These are phyloP conservation scores for Calocera viscosa DNA, from an alignment of 768 basidiomycete genomes.

Conservation along the genomic window DNA sequence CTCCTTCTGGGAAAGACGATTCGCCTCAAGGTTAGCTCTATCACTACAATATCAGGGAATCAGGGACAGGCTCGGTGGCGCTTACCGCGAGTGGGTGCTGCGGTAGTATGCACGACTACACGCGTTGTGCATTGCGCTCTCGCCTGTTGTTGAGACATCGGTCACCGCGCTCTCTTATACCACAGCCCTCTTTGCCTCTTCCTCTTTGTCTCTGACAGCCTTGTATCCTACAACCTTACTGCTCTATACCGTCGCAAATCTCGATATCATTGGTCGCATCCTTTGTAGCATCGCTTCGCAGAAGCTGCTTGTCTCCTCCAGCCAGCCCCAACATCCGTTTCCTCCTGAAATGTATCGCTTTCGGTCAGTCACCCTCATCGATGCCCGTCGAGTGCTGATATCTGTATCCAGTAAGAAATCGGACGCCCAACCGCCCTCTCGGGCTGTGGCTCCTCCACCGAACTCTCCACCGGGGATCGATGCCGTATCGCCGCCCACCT, in stretches of 20 bases:
- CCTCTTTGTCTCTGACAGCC: not conserved
- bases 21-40: no score
- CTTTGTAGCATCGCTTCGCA: not conserved
- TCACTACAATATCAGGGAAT: no score
- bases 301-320: no score
- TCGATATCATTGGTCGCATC: not conserved
- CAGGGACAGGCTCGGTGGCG: no score
- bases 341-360: not conserved
- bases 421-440: not conserved
- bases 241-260: not conserved
- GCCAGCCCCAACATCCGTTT: no score
- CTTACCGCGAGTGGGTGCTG: no score
- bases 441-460: slow-evolving; percentile 16
- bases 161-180: no score
- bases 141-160: no score
- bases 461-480: slow-evolving; percentile 34
- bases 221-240: not conserved
- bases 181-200: not conserved
- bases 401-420: not conserved
- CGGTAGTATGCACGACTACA: no score
- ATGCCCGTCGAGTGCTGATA: not conserved
- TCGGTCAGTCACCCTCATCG: not conserved
- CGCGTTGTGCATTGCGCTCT: no score
- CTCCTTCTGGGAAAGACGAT: no score
- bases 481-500: slow-evolving; percentile 42